Conservation (phyloP, 2,329 filamentous ascomycete genomes). For the Lasiodiplodia sp. region DNA sequence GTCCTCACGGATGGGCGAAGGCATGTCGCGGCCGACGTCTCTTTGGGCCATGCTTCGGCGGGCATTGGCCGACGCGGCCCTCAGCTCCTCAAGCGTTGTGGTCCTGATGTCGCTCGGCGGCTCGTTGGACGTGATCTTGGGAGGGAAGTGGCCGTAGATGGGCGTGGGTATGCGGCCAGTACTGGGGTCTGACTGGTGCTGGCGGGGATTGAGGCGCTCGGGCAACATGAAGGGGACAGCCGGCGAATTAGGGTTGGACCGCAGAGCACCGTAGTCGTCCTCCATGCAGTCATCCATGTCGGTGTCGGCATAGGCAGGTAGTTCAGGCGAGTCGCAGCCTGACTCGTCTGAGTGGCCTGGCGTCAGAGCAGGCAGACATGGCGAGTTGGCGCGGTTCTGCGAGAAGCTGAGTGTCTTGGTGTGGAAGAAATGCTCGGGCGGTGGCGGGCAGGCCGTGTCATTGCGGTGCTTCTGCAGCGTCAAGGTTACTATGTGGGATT, state of each 20-base stretch:
- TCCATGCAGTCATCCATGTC: constrained; percentile 44
- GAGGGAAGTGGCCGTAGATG: constrained; percentile 48
- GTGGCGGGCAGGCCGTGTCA: constrained; percentile 30
- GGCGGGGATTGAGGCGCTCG: constrained; percentile 43
- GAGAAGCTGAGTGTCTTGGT: constrained; percentile 35
- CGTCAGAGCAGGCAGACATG: constrained; percentile 39
- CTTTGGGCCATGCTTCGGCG: constrained; percentile 22
- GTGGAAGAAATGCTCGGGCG: constrained; percentile 35
- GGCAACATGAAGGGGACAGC: constrained; percentile 43
- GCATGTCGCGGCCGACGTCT: constrained; percentile 43
- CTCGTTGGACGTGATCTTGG: constrained; percentile 18
- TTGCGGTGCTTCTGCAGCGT: constrained; percentile 21
- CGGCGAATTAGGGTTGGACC: constrained; percentile 48
- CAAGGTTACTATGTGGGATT: constrained; percentile 8
- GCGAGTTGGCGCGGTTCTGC: constrained; percentile 41
- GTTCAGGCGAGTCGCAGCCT: constrained; percentile 39
- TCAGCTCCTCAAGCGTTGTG: constrained; percentile 25
- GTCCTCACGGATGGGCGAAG: constrained; percentile 51
- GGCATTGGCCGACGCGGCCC: constrained; percentile 10
- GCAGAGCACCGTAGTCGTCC: constrained; percentile 40
- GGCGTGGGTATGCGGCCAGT: constrained; percentile 49
- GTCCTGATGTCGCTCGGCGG: constrained; percentile 4
- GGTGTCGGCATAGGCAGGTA: constrained; percentile 43
- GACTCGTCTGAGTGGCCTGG: constrained; percentile 41
- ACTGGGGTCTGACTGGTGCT: constrained; percentile 35